Base-by-base conservation (phyloP, 2,329 filamentous ascomycete genomes). In the Penicillium corylophilum region DNA sequence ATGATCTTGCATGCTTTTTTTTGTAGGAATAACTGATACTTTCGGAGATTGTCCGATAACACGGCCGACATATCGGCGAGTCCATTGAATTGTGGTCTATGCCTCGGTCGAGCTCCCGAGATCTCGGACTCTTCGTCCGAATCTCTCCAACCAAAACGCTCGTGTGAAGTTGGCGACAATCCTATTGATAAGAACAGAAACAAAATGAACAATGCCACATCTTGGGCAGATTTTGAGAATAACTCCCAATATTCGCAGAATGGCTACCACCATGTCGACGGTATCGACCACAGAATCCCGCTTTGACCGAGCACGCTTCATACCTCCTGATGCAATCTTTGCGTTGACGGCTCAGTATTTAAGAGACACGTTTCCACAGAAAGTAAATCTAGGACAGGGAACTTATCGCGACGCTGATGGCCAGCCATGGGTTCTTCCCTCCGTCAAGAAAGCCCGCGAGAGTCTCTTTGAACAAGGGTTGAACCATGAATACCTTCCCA, bases 401-500 rank as follows among this genome's bases (percentile, higher is more conserved):
- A 60, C 67, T 4, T 74, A 73, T 45, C 64, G 69, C 4, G 66
- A 72, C 33, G 65, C 69, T 12, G 44, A 68, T 6, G 69, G 60
- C 2, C 54, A 63, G 40, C 64, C 70, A 4, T 74, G 71, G 71
- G 59, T 69, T 9, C 56, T 74, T 22, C 66, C 69, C 12, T 64
- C 62, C 4, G 69, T 70, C 13, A 58, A 57, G 0, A 49, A 55
- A 9, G 55, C 56, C 5, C 57, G 61, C 2, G 46, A 59, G 12
- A 33, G 42, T 3, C 29, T 65, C 2, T 22, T 56, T 3, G 82
- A 95, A 60, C 88, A 90, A 65, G 82, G 90, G 44, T 80, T 94
- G 63, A 93, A 96, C 76, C 93, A 97, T 79, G 93, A 97, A 80
- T 97, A 97, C 77, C 88, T 94, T 46, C 93, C 93, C 48, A 97